These are phyloP conservation scores for Podaxis sp. DNA, from an alignment of 768 basidiomycete species.

Conservation along the genomic window DNA sequence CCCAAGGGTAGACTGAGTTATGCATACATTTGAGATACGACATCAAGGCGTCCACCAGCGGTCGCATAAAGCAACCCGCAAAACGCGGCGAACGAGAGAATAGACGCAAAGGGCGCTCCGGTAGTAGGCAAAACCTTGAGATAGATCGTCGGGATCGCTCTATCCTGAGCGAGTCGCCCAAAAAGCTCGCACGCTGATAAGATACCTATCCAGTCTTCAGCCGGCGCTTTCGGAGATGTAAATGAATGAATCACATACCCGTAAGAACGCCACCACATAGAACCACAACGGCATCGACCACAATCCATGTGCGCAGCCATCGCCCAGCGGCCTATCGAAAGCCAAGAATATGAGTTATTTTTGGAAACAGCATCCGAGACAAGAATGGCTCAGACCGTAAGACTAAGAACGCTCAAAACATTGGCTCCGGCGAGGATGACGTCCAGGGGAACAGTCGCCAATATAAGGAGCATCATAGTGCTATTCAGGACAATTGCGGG, in stretches of 20 bases:
- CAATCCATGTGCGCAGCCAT: slow-evolving; percentile 65
- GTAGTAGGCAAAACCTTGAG: slow-evolving; percentile 48
- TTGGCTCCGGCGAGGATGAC: slow-evolving; percentile 52
- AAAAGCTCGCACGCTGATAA: slow-evolving; percentile 59
- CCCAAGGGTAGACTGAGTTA: not conserved
- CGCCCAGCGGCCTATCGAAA: slow-evolving; percentile 48
- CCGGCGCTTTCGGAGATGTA: not conserved
- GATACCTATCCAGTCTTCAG: slow-evolving; percentile 38
- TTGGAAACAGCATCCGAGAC: not conserved
- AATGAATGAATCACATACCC: slow-evolving; percentile 35
- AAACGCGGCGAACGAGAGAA: slow-evolving; percentile 50
- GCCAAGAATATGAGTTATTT: not conserved
- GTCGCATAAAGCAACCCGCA: slow-evolving; percentile 57
- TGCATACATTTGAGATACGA: slow-evolving; percentile 60
- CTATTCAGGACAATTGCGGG: slow-evolving; percentile 58
- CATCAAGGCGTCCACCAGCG: slow-evolving; percentile 47
- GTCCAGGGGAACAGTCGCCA: slow-evolving; percentile 58
- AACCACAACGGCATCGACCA: slow-evolving; percentile 68
- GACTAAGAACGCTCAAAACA: slow-evolving; percentile 63
- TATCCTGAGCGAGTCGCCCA: slow-evolving; percentile 56
- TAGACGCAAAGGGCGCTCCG: slow-evolving; percentile 50
- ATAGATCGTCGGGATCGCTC: slow-evolving; percentile 57
- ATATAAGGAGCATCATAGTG: slow-evolving; percentile 55
- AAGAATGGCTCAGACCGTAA: slow-evolving; percentile 37
- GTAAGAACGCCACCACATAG: slow-evolving; percentile 73